Evolutionary conservation across 352 stramenopile species (phyloP).

Genomic region (Pythium utonaiense): DNA sequence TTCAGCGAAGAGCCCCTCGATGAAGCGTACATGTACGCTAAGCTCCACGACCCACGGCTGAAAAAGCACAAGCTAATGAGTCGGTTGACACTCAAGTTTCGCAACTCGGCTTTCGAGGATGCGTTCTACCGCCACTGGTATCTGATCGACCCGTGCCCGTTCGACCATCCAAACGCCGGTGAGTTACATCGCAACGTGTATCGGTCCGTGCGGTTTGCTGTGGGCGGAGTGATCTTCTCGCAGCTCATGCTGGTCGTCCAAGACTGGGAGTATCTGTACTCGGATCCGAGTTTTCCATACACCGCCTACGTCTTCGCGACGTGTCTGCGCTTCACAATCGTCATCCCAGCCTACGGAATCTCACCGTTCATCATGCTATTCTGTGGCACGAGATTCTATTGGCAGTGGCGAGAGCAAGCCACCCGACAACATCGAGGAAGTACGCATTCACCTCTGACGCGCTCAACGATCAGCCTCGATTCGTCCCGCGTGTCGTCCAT

Average conservation of each 20-base stretch:
- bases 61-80: slow-evolving; percentile 37
- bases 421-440: slow-evolving; percentile 20
- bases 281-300: slow-evolving; percentile 13
- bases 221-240: slow-evolving; percentile 31
- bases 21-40: slow-evolving; percentile 11
- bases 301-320: slow-evolving; percentile 21
- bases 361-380: slow-evolving; percentile 25
- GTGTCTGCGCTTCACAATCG: slow-evolving; percentile 30
- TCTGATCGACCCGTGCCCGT: slow-evolving; percentile 38
- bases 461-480: slow-evolving; percentile 4
- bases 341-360: slow-evolving; percentile 32
- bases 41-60: slow-evolving; percentile 31
- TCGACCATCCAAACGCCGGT: slow-evolving; percentile 39
- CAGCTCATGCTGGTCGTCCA: slow-evolving; percentile 40
- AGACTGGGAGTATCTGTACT: slow-evolving; percentile 39
- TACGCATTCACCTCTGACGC: slow-evolving; percentile 13
- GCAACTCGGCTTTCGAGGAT: slow-evolving; percentile 32
- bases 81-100: slow-evolving; percentile 34
- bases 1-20: slow-evolving; percentile 31
- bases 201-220: slow-evolving; percentile 33
- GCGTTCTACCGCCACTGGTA: slow-evolving; percentile 48
- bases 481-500: background rate
- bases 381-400: slow-evolving; percentile 29
- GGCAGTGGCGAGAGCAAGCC: slow-evolving; percentile 26
- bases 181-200: slow-evolving; percentile 37